Base-by-base conservation (phyloP, 208 protist genomes). In the Trypanosomatidae sp. region DNA sequence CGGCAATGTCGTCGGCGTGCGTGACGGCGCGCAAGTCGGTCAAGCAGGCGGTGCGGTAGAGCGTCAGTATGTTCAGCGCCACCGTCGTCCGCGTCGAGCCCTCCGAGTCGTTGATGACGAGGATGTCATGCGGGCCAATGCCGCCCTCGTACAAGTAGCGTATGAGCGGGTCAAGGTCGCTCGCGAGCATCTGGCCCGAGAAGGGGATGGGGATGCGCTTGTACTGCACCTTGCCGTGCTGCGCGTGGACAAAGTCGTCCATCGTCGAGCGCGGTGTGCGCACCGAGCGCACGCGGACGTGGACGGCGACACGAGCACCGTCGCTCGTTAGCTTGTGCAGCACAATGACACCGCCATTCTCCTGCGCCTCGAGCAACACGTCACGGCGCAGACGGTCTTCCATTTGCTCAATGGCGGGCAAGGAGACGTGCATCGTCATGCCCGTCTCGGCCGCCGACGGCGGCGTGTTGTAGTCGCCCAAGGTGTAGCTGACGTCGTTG, bases 401-500 rank as follows among this genome's bases (percentile, higher is more conserved):
- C 22, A 92, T 86, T 61, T 92, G 71, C 58, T 92, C 78, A 30
- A 92, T 86, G 15, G 56, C 65, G 25, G 79, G 44, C 40, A 77
- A n/a, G 8, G 83, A 88, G 8, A 69, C 71, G 61, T 92, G 83
- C 83, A 92, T 92, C 33, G 83, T 86, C 21, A 60, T 77, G 22
- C 72, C 79, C 15, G 56, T 41, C 49, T 49, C 43, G 2, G 53
- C 43, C 4, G 39, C 48, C 16, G 45, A 52, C 1, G 46, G 43
- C 1, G 55, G 27, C 20, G 54, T 44, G 55, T 72, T 72, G 60
- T 79, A 83, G 54, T 92, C 83, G 11, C 63, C 44, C 16, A 92
- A 65, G 25, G 72, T 86, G 66, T 84, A 92, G 61, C 61, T 59
- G 0, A 79, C 47, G 30, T 79, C 72, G 60, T 92, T 92, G 49